These are phyloP conservation scores for Populus nigra DNA, from an alignment of 345 rosid genomes.

Conservation along the genomic window DNA sequence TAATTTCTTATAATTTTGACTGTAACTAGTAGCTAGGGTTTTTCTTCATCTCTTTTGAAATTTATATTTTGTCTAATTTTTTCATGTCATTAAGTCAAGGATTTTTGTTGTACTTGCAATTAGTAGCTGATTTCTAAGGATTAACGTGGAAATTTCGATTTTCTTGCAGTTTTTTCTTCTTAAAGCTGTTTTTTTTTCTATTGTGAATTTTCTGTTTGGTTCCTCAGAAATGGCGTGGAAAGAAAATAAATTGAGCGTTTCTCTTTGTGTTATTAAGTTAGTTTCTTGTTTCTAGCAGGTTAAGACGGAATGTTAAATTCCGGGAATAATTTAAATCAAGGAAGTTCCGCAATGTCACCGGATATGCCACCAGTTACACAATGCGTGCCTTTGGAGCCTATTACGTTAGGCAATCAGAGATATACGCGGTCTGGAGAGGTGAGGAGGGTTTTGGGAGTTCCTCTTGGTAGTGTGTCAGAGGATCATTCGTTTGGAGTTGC, in stretches of 20 bases:
- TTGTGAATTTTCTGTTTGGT: neutral
- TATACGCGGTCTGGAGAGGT: slow-evolving; percentile 73
- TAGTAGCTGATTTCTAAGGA: neutral
- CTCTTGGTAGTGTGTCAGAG: slow-evolving; percentile 56
- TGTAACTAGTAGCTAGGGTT: neutral
- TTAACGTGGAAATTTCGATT: neutral
- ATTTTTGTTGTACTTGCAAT: neutral
- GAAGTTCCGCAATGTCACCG: slow-evolving; percentile 42
- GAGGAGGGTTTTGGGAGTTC: slow-evolving; percentile 66
- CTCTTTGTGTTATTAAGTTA: neutral
- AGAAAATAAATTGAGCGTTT: neutral
- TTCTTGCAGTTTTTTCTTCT: neutral
- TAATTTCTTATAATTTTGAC: slow-evolving; percentile 16
- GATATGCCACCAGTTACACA: slow-evolving; percentile 66
- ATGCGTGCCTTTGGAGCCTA: slow-evolving; percentile 71
- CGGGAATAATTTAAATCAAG: slow-evolving; percentile 55
- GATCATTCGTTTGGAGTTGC: slow-evolving; percentile 64
- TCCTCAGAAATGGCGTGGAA: neutral
- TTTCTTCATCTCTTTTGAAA: neutral
- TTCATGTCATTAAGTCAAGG: neutral
- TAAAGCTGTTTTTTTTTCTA: neutral
- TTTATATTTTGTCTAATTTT: neutral
- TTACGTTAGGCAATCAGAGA: slow-evolving; percentile 63
- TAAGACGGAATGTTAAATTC: slow-evolving; percentile 51
- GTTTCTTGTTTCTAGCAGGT: slow-evolving; percentile 9